A percentile compares a stretch with the other conserved stretches of the same genome.
Conservation (phyloP, 2,329 filamentous ascomycete species). For the Penicillium decumbens region DNA sequence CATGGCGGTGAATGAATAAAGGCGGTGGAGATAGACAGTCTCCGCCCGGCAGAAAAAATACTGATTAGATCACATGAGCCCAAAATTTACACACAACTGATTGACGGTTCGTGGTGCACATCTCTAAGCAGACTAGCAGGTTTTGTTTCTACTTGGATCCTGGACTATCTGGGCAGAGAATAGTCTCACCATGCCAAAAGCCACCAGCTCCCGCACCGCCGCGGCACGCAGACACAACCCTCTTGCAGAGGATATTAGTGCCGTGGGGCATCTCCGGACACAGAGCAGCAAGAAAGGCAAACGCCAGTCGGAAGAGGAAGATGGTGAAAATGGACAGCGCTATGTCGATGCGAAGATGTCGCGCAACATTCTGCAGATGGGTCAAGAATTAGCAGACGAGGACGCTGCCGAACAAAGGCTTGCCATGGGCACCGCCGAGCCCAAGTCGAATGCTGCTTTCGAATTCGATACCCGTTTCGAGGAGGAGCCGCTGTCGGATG, state of each 20-base stretch:
- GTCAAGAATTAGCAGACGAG: constrained; percentile 82
- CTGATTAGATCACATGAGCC: constrained; percentile 30
- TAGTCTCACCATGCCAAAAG: constrained; percentile 67
- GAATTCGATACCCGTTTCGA: constrained; percentile 73
- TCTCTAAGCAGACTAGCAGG: neutral
- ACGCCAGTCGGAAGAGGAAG: constrained; percentile 56
- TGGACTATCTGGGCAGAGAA: neutral
- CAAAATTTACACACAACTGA: constrained; percentile 34
- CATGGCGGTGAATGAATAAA: constrained; percentile 7
- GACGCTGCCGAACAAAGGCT: constrained; percentile 54
- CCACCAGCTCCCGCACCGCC: constrained; percentile 55
- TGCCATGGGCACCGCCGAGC: constrained; percentile 37
- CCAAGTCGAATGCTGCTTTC: constrained; percentile 61
- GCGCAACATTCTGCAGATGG: constrained; percentile 81
- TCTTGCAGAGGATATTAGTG: constrained; percentile 78
- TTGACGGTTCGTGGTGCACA: constrained; percentile 3
- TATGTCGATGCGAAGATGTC: constrained; percentile 88
- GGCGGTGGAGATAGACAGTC: constrained; percentile 14
- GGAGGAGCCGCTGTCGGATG: constrained; percentile 48
- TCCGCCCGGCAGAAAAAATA: constrained; percentile 32
- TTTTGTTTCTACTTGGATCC: neutral
- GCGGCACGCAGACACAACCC: constrained; percentile 73
- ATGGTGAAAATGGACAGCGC: constrained; percentile 58
- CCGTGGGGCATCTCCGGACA: constrained; percentile 65
- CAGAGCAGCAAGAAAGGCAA: constrained; percentile 68